Percentiles rank a stretch among this genome's conserved stretches.
Evolutionary conservation across 345 rosid genomes (phyloP).

Genomic region (Firmiana major): DNA sequence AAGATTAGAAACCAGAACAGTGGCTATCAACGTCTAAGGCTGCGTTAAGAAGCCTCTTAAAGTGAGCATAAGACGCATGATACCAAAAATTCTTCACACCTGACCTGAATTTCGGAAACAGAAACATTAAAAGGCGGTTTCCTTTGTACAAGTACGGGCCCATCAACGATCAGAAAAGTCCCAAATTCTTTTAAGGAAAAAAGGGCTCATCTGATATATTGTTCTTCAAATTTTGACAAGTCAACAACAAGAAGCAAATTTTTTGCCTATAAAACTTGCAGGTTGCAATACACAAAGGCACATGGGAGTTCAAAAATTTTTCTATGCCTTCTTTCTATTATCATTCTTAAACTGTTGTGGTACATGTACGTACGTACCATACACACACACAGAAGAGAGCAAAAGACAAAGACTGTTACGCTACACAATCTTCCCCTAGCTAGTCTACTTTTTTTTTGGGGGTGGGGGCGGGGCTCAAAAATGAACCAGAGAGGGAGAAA

Average conservation of each 20-base stretch:
- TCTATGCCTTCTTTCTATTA: constrained; percentile 19
- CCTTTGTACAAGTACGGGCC: neutral
- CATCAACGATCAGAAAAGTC: neutral
- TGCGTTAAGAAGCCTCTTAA: too few relatives aligned
- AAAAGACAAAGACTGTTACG: neutral
- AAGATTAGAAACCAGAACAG: neutral
- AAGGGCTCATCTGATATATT: neutral
- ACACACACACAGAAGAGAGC: constrained; percentile 5
- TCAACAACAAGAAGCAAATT: too few relatives aligned
- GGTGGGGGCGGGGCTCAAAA: too few relatives aligned
- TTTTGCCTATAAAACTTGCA: too few relatives aligned
- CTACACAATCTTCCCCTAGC: neutral
- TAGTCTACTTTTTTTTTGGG: neutral
- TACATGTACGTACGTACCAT: constrained; percentile 7
- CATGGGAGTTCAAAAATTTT: neutral
- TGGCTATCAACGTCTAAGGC: too few relatives aligned
- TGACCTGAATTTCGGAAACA: neutral
- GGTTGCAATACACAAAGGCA: neutral
- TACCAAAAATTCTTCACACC: neutral
- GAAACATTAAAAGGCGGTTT: neutral
- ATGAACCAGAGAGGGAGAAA: constrained; percentile 9
- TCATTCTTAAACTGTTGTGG: constrained; percentile 4
- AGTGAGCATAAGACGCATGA: too few relatives aligned
- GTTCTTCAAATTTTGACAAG: neutral
- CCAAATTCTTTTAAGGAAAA: neutral